Evolutionary conservation across 305 asterid genomes (phyloP).

Genomic region (Fraxinus angustifolia): DNA sequence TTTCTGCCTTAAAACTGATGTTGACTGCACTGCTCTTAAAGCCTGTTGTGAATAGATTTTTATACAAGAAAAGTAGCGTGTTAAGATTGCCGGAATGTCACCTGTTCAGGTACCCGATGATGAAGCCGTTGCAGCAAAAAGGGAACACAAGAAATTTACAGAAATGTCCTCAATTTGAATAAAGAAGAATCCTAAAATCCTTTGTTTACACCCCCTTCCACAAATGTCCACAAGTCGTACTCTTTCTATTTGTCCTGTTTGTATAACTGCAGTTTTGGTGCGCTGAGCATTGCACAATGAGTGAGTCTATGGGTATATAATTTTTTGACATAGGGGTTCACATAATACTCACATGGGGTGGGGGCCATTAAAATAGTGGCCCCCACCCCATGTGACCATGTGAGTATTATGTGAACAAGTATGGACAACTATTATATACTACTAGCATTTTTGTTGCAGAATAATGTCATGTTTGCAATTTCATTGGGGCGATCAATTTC

Average conservation of each 20-base stretch:
- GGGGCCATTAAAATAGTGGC: too few relatives aligned
- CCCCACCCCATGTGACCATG: too few relatives aligned
- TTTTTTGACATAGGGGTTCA: too few relatives aligned
- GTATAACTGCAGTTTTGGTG: neutral
- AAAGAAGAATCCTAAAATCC: slow-evolving; percentile 50
- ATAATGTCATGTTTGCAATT: neutral
- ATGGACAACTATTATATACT: too few relatives aligned
- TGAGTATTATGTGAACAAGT: too few relatives aligned
- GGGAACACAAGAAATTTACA: slow-evolving; percentile 50
- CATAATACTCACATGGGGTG: too few relatives aligned
- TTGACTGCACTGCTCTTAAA: slow-evolving; percentile 1
- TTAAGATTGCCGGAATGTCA: slow-evolving; percentile 72
- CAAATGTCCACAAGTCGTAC: neutral
- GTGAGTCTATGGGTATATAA: too few relatives aligned
- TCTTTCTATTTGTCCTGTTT: neutral
- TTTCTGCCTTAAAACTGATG: neutral
- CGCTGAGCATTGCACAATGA: neutral
- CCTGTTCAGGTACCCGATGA: slow-evolving; percentile 78
- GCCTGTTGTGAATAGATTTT: neutral
- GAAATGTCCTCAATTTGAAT: slow-evolving; percentile 52
- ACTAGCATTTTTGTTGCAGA: too few relatives aligned
- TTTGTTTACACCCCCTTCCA: neutral
- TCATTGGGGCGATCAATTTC: neutral
- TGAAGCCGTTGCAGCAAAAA: slow-evolving; percentile 80
- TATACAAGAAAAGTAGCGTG: slow-evolving; percentile 44